These are phyloP conservation scores for Elongisporangium senticosum DNA, from an alignment of 352 stramenopile genomes.

Conservation along the genomic window DNA sequence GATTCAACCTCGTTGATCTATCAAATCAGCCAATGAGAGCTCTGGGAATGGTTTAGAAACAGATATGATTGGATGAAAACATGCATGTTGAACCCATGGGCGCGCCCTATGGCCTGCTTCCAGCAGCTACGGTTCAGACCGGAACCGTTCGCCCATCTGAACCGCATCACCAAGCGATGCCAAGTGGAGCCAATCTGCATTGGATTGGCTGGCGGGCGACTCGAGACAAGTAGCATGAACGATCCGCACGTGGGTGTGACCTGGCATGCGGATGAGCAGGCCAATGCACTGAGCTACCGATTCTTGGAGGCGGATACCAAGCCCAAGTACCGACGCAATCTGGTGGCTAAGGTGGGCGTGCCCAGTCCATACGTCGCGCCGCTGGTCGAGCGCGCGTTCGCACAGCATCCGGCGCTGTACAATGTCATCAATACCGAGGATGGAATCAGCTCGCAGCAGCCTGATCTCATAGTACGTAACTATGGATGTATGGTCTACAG, in stretches of 20 bases:
- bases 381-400: constrained; percentile 38
- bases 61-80: neutral
- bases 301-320: constrained; percentile 21
- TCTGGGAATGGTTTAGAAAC: neutral
- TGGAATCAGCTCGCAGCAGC: constrained; percentile 5
- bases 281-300: constrained; percentile 27
- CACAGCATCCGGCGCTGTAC: constrained; percentile 40
- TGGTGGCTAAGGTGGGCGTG: constrained; percentile 30
- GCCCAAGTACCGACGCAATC: constrained; percentile 18
- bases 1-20: neutral
- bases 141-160: neutral
- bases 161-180: neutral
- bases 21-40: neutral
- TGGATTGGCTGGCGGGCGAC: neutral
- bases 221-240: constrained; percentile 9
- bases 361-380: constrained; percentile 37
- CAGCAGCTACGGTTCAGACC: neutral
- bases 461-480: constrained; percentile 31
- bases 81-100: neutral
- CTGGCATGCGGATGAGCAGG: constrained; percentile 36
- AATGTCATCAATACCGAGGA: constrained; percentile 16
- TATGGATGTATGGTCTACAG: constrained; percentile 8
- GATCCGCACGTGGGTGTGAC: constrained; percentile 6
- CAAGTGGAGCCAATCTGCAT: neutral
- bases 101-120: neutral